These are phyloP conservation scores for Termitomyces sp. DNA, from an alignment of 768 basidiomycete species.

Conservation along the genomic window DNA sequence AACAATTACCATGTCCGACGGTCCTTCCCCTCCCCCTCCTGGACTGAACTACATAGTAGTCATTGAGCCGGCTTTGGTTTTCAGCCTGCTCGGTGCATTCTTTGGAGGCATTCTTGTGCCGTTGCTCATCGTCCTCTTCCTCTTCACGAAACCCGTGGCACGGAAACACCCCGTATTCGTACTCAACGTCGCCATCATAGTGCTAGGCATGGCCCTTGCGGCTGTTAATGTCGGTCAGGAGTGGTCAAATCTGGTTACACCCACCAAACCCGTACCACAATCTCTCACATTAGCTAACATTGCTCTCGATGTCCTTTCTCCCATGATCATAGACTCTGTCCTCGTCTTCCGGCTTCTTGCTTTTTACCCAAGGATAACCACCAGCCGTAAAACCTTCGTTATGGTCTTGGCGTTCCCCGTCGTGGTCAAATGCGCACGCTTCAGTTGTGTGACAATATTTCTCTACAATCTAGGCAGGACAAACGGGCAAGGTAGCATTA, in stretches of 20 bases:
- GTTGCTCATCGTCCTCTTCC: constrained; percentile 26
- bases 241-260: constrained; percentile 10
- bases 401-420: constrained; percentile 23
- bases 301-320: constrained; percentile 22
- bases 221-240: constrained; percentile 17
- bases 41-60: constrained; percentile 20
- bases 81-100: constrained; percentile 25
- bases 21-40: too few relatives aligned
- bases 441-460: constrained; percentile 18
- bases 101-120: constrained; percentile 28
- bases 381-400: constrained; percentile 10
- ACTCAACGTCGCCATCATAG: constrained; percentile 26
- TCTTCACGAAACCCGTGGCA: constrained; percentile 24
- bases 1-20: too few relatives aligned
- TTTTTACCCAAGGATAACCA: constrained; percentile 25
- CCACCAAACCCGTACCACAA: constrained; percentile 13
- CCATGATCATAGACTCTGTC: constrained; percentile 33
- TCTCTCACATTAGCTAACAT: constrained; percentile 18
- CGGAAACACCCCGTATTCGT: constrained; percentile 27
- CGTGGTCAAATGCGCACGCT: constrained; percentile 26
- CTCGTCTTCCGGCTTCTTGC: constrained; percentile 32
- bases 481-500: background rate
- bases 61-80: constrained; percentile 19
- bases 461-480: background rate
- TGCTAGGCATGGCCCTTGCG: constrained; percentile 21